Evolutionary conservation across 1,284 basidiomycete species (phyloP).

Genomic region (Tremellales sp.): DNA sequence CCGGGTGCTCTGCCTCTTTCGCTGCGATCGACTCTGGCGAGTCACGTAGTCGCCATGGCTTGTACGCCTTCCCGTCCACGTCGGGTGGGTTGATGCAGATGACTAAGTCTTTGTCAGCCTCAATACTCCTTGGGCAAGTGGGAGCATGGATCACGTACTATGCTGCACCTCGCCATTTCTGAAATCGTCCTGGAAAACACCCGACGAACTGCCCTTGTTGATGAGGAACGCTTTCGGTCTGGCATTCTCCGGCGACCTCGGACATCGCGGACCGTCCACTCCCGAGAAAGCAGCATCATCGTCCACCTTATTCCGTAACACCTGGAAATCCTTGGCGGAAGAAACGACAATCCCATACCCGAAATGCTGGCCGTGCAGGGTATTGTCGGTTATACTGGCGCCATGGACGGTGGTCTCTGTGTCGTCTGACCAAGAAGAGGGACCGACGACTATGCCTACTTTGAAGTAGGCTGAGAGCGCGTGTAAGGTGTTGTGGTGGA

Average conservation of each 20-base stretch:
- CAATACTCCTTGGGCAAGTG: background rate
- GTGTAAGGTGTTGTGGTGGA: constrained; percentile 45
- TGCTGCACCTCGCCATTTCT: constrained; percentile 50
- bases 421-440: constrained; percentile 49
- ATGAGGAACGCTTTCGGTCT: constrained; percentile 46
- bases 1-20: constrained; percentile 13
- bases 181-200: constrained; percentile 46
- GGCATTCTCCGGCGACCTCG: constrained; percentile 44
- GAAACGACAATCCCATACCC: constrained; percentile 49
- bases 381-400: constrained; percentile 44
- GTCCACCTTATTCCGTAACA: constrained; percentile 37
- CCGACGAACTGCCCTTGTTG: constrained; percentile 42
- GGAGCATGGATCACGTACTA: constrained; percentile 30
- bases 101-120: constrained; percentile 33
- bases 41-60: constrained; percentile 45
- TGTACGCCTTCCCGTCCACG: constrained; percentile 34
- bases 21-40: constrained; percentile 39
- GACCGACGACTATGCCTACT: constrained; percentile 47
- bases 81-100: constrained; percentile 47
- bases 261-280: constrained; percentile 39
- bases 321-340: constrained; percentile 42
- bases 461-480: constrained; percentile 45
- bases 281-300: constrained; percentile 37
- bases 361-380: constrained; percentile 40
- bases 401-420: constrained; percentile 43